Evolutionary conservation across 495 filamentous ascomycete genomes (phyloP).

Genomic region (Penicillium antarcticum): DNA sequence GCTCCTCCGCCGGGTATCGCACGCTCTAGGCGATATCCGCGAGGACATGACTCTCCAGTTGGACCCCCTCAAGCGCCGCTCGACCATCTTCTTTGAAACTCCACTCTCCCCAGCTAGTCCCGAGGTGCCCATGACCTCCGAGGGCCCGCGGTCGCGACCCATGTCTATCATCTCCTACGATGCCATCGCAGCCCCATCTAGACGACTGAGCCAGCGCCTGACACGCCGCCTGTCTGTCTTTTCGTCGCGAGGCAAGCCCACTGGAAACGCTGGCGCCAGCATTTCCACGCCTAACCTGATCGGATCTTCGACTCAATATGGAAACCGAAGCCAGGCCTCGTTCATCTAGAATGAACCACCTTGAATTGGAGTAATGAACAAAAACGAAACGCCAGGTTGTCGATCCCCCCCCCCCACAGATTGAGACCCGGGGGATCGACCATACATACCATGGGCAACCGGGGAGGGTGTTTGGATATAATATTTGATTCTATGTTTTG

Average conservation of each 20-base stretch:
- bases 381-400: no score
- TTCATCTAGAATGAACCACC: conserved; percentile 15
- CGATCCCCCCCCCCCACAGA: no score
- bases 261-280: conserved; percentile 15
- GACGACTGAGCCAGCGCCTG: conserved; percentile 28
- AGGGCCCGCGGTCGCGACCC: conserved; percentile 19
- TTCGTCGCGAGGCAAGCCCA: conserved; percentile 17
- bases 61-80: conserved; percentile 33
- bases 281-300: conserved; percentile 43
- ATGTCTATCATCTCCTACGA: conserved; percentile 32
- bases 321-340: conserved; percentile 8
- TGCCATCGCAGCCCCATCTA: conserved; percentile 13
- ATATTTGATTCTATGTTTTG: background rate
- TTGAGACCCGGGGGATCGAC: no score
- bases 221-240: conserved; percentile 25
- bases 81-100: conserved; percentile 26
- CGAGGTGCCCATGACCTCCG: conserved; percentile 8
- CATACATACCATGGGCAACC: background rate
- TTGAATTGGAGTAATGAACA: no score
- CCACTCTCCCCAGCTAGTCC: background rate
- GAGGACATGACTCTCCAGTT: conserved; percentile 35
- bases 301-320: conserved; percentile 32
- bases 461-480: background rate
- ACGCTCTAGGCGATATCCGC: conserved; percentile 40
- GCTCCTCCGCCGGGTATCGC: conserved; percentile 36